Evolutionary conservation across 257 asterid species (phyloP), one percentile per base, ranked within the genome.

Genomic region (Gentiana straminea): DNA sequence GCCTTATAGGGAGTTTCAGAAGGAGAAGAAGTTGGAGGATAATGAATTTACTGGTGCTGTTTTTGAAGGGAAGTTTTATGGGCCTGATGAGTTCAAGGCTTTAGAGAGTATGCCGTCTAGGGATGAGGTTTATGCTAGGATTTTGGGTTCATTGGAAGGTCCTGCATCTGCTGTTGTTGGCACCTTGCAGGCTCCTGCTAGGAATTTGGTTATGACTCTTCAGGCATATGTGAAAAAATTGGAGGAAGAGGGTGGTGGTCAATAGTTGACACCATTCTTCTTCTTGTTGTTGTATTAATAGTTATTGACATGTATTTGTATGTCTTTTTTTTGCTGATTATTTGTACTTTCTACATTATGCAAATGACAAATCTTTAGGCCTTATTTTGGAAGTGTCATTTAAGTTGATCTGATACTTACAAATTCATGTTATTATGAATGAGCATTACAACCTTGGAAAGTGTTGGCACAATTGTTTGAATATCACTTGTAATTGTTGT

Each of bases 121-220:
- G 41, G 94, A 77, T 6, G 94, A 92, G 80, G 56, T 87, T 66
- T 92, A 88, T 52, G 74, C 97, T 0, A 64, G 38, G 66, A 46
- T 92, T 72, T 67, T 88, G 78, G 99, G 99, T 59, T 41, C 84
- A 48, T 56, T 92, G 46, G 83, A 92, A 78, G 84, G 87, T 13
- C 99, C 97, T 8, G 94, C 94, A 2, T 86, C 94, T 0, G 95
- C 97, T 24, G 86, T 92, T 69, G 97, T 92, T 35, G 83, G 94
- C 9, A 92, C 97, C 8, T 59, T 88, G 60, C 95, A 88, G 63
- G 95, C 97, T 1, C 97, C 97, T 2, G 94, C 95, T 13, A 79
- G 94, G 81, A 84, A 84, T 35, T 75, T 90, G 89, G 47, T 90
- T 24, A 51, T 86, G 94, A 70, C 74, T 58, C 81, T 86, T 37